Evolutionary conservation across 106 monocot species (phyloP).

Genomic region (Allium sativum): DNA sequence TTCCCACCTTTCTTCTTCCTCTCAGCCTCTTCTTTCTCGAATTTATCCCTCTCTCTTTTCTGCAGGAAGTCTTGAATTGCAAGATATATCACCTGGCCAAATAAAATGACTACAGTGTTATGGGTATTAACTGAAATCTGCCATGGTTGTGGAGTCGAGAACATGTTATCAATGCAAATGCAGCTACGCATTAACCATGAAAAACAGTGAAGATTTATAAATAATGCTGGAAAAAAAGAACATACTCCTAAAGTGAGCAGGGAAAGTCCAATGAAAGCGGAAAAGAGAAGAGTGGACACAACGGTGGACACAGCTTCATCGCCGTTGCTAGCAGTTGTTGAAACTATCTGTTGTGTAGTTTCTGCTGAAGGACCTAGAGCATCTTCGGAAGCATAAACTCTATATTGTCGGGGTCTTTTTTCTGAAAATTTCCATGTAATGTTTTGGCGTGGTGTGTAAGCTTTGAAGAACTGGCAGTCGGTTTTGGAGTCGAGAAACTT

Average conservation of each 20-base stretch:
- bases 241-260: constrained; percentile 48
- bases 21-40: constrained; percentile 73
- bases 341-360: constrained; percentile 20
- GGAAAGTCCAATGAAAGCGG: constrained; percentile 38
- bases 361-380: constrained; percentile 15
- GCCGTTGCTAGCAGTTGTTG: constrained; percentile 3
- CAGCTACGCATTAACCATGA: too few relatives aligned
- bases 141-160: too few relatives aligned
- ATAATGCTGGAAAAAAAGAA: background rate
- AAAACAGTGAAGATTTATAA: too few relatives aligned
- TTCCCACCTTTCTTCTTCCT: constrained; percentile 51
- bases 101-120: too few relatives aligned
- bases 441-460: too few relatives aligned
- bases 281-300: constrained; percentile 23
- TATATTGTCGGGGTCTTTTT: constrained; percentile 6
- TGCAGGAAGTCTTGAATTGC: constrained; percentile 66
- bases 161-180: too few relatives aligned
- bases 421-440: background rate
- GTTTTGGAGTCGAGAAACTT: background rate
- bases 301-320: constrained; percentile 15
- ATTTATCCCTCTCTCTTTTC: constrained; percentile 84
- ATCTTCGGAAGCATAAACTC: constrained; percentile 12
- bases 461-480: background rate
- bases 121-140: too few relatives aligned
- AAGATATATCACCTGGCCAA: constrained; percentile 52